Conservation (phyloP, 2,329 filamentous ascomycete species). For the Penicillium crustosum region DNA sequence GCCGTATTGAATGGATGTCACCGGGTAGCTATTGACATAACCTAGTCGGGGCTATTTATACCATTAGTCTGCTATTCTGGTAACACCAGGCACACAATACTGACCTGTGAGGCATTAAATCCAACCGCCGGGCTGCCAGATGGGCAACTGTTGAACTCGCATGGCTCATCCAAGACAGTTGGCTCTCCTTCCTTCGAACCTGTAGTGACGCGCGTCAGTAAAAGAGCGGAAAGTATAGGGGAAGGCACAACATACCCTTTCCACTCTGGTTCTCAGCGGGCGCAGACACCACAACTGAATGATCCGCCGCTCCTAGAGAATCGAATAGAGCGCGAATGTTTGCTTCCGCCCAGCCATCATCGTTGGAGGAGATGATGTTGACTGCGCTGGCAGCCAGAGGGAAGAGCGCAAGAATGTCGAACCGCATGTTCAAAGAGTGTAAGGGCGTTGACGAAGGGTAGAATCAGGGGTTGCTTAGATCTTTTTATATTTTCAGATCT, state of each 20-base stretch:
- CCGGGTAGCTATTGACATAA: conserved; percentile 71
- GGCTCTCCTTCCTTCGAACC: conserved; percentile 56
- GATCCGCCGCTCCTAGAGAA: conserved; percentile 54
- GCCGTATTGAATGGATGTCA: conserved; percentile 63
- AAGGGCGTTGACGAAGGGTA: not conserved
- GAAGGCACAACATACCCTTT: conserved; percentile 45
- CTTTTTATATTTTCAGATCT: not conserved
- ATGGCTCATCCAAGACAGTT: conserved; percentile 49
- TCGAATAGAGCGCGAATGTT: conserved; percentile 63
- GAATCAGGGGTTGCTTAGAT: too few species aligned
- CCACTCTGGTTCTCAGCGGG: conserved; percentile 68
- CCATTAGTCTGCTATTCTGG: not conserved
- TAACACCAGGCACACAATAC: not conserved
- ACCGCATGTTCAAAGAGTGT: conserved; percentile 21
- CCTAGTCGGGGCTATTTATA: conserved; percentile 54
- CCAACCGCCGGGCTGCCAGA: conserved; percentile 57
- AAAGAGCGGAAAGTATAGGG: not conserved
- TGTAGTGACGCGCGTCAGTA: conserved; percentile 30
- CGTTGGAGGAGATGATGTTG: conserved; percentile 66
- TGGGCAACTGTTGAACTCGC: conserved; percentile 63
- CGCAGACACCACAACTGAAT: conserved; percentile 63
- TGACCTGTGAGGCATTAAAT: conserved; percentile 52
- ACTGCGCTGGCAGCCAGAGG: conserved; percentile 32
- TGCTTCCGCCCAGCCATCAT: conserved; percentile 72
- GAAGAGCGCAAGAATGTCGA: conserved; percentile 10